Conservation (phyloP, 192 early-diverging fungal genomes). For the Coemansia javaensis region DNA sequence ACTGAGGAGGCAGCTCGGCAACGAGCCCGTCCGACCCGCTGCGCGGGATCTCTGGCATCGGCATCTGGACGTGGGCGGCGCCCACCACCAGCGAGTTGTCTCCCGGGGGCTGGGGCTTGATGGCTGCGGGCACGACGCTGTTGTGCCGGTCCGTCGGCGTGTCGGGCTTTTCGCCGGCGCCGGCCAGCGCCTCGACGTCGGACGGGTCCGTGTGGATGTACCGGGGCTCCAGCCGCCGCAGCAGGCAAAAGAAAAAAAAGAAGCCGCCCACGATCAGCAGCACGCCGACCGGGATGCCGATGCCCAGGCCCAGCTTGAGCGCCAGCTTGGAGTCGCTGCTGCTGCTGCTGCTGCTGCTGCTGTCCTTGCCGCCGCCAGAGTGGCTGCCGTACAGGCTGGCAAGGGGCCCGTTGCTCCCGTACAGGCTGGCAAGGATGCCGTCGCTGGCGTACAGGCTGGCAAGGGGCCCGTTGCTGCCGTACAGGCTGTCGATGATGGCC, state of each 20-base stretch:
- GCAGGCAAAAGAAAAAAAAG: not conserved
- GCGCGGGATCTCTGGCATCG: not conserved
- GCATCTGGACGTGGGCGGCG: not conserved
- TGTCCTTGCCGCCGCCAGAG: too few relatives aligned
- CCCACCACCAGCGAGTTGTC: not conserved
- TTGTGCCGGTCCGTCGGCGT: too few relatives aligned
- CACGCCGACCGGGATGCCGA: not conserved
- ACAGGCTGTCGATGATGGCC: too few relatives aligned
- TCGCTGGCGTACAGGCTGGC: too few relatives aligned
- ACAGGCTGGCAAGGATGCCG: too few relatives aligned
- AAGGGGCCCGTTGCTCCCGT: too few relatives aligned
- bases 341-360: not conserved
- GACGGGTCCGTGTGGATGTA: not conserved
- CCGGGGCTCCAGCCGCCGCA: not conserved
- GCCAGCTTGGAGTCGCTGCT: not conserved
- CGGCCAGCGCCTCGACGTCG: not conserved
- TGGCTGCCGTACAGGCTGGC: too few relatives aligned
- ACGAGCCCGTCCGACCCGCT: not conserved
- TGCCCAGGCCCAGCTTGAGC: not conserved
- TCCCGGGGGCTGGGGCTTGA: not conserved
- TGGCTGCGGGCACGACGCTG: too few relatives aligned
- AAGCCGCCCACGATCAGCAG: not conserved
- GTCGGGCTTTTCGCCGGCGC: too few relatives aligned
- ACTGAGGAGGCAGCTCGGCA: not conserved
- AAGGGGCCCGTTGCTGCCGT: too few relatives aligned